These are phyloP conservation scores for Aotearoamyces nothofagi DNA, from an alignment of 2,329 filamentous ascomycete genomes.

Conservation along the genomic window DNA sequence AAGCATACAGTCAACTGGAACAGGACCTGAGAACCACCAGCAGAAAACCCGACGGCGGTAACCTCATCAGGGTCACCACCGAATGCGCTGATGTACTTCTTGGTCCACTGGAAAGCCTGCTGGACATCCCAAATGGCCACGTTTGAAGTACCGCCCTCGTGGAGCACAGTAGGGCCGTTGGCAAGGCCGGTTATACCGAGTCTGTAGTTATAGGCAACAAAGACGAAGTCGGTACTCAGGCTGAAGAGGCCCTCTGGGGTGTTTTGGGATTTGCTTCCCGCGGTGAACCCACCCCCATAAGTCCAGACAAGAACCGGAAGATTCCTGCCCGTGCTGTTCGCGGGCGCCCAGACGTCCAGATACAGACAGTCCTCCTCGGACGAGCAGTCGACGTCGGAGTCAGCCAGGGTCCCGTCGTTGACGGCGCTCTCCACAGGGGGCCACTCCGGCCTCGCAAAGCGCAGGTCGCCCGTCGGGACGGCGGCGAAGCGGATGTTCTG, in stretches of 20 bases:
- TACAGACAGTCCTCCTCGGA: slow-evolving; percentile 17
- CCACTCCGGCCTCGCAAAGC: slow-evolving; percentile 21
- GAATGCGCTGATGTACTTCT: slow-evolving; percentile 26
- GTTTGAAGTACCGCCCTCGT: slow-evolving; percentile 17
- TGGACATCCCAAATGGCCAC: slow-evolving; percentile 23
- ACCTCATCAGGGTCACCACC: slow-evolving; percentile 29
- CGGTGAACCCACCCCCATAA: slow-evolving; percentile 18
- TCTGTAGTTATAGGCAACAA: slow-evolving; percentile 20
- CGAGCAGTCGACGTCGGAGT: slow-evolving; percentile 19
- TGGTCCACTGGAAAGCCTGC: slow-evolving; percentile 30
- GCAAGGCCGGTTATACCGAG: slow-evolving; percentile 18
- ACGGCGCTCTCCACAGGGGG: slow-evolving; percentile 18
- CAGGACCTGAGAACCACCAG: slow-evolving; percentile 25
- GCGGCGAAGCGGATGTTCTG: slow-evolving; percentile 23
- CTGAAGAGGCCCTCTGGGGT: slow-evolving; percentile 21
- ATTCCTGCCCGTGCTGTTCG: slow-evolving; percentile 13
- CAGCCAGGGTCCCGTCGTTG: slow-evolving; percentile 20
- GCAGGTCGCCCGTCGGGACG: slow-evolving; percentile 19
- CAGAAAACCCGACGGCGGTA: slow-evolving; percentile 33
- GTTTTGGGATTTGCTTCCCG: slow-evolving; percentile 17
- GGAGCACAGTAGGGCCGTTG: slow-evolving; percentile 14
- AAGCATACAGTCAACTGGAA: slow-evolving; percentile 17
- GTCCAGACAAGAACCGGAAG: slow-evolving; percentile 19
- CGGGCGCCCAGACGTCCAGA: slow-evolving; percentile 14
- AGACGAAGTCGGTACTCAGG: slow-evolving; percentile 17